Evolutionary conservation across 2,329 filamentous ascomycete species (phyloP), one percentile per base, ranked within the genome.

Genomic region (Aureobasidium sp.): DNA sequence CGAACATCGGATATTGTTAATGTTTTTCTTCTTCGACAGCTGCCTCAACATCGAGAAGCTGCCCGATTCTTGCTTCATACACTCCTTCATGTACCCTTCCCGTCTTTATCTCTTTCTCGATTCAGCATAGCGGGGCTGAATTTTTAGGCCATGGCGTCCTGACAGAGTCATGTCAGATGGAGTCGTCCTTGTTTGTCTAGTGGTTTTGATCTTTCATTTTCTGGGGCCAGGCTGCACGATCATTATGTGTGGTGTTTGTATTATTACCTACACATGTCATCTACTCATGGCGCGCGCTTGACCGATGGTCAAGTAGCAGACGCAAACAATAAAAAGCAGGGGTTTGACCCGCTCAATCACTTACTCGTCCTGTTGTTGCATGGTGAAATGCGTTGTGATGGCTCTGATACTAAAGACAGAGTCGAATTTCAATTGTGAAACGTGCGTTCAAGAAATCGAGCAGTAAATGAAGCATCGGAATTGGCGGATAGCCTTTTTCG

Each of bases 231-330:
- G 37, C 52, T 44, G 26, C 41, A 53, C 36, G 61, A 60, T 41
- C 46, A 48, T 63, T 46, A 53, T 37, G 56, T 61, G 56, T 48
- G 61, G 50, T 63, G 48, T 57, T 57, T 63, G 63, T 64, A 64
- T 64, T 39, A 47, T 55, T 61, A 63, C 60, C 32, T 57, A 37
- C 36, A 52, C 52, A 62, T 50, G 41, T 51, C 61, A 47, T 56
- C 32, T 59, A 59, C 43, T 55, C 43, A 53, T 24, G 52, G 63
- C 60, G 43, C 50, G 29, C 36, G 32, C 50, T 64, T 46, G 55
- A 60, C 36, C 46, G 20, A 60, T 50, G 46, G 57, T 60, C 46
- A 36, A 43, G 57, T 12, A 60, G 57, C 57, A 51, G 46, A 60
- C 46, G 57, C 57, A 48, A 15, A 39, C 46, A 60, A 60, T 50